phyloP scores from a whole-genome alignment of 495 filamentous ascomycete species.

The Rostrohypoxylon terebratum region DNA sequence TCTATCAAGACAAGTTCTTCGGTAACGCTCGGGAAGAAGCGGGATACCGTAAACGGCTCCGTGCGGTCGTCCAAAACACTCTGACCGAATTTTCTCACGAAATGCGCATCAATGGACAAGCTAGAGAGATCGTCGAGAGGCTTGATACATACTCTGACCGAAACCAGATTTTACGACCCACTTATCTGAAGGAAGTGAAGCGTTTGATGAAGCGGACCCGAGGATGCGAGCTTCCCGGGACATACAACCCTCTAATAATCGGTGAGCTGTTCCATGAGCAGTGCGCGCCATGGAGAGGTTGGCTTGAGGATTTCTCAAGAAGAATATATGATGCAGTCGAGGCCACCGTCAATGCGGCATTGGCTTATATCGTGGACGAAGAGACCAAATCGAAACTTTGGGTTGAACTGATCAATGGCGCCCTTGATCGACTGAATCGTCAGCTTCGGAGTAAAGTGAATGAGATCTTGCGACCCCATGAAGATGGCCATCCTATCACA shows the following conservation, averaged over 20 bases:
- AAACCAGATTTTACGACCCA: conserved; percentile 32
- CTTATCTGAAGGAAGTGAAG: conserved; percentile 52
- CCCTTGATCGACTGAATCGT: conserved; percentile 41
- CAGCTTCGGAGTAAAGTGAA: conserved; percentile 46
- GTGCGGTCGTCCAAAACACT: conserved; percentile 52
- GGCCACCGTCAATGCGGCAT: conserved; percentile 43
- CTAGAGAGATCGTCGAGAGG: conserved; percentile 42
- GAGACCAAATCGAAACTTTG: conserved; percentile 50
- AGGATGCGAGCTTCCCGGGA: conserved; percentile 60
- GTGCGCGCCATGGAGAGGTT: conserved; percentile 53
- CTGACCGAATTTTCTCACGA: conserved; percentile 48
- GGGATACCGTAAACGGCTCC: conserved; percentile 41
- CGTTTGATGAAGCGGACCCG: conserved; percentile 47
- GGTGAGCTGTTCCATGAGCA: conserved; percentile 60
- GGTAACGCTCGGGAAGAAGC: conserved; percentile 3
- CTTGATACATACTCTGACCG: background rate
- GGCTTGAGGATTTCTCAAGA: conserved; percentile 39
- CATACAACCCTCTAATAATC: conserved; percentile 61
- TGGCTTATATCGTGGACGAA: conserved; percentile 47
- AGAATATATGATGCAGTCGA: conserved; percentile 47
- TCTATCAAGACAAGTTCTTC: conserved; percentile 47
- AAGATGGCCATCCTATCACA: conserved; percentile 61
- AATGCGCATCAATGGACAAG: conserved; percentile 50
- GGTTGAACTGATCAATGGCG: conserved; percentile 46
- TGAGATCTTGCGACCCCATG: conserved; percentile 54